Conservation (phyloP, 2,329 filamentous ascomycete genomes). For the Aspergillus transmontanensis region DNA sequence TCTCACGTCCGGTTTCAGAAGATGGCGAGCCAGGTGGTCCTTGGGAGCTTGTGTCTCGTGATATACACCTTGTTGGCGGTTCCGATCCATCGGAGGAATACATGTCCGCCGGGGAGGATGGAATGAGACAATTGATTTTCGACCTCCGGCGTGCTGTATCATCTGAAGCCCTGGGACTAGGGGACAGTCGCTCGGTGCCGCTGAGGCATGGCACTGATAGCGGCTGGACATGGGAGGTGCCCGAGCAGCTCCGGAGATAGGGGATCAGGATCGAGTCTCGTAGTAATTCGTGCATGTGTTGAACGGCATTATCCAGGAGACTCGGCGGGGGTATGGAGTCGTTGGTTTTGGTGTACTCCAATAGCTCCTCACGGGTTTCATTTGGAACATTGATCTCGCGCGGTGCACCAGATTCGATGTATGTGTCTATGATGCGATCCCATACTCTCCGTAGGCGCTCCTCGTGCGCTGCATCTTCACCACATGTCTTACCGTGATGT, state of each 20-base stretch:
- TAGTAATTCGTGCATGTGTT: conserved; percentile 6
- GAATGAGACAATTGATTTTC: not conserved
- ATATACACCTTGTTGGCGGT: not conserved
- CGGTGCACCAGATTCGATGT: not conserved
- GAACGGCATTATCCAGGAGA: not conserved
- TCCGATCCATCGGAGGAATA: not conserved
- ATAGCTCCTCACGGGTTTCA: not conserved
- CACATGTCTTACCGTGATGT: not conserved
- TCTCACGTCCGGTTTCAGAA: not conserved
- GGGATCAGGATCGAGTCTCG: conserved; percentile 5
- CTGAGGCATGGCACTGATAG: conserved; percentile 4
- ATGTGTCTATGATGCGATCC: not conserved
- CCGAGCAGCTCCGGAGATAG: conserved; percentile 3
- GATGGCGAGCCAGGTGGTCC: not conserved
- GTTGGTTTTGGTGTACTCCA: not conserved
- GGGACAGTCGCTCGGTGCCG: not conserved
- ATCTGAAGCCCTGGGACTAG: not conserved
- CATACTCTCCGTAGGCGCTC: not conserved
- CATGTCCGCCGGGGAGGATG: not conserved
- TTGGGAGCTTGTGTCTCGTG: not conserved
- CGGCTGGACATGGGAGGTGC: conserved; percentile 2
- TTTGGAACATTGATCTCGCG: not conserved
- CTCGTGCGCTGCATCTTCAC: not conserved
- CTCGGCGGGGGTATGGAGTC: not conserved
- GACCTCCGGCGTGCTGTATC: not conserved